Evolutionary conservation across 2,329 filamentous ascomycete species (phyloP).

Genomic region (Chaetomium sp.): DNA sequence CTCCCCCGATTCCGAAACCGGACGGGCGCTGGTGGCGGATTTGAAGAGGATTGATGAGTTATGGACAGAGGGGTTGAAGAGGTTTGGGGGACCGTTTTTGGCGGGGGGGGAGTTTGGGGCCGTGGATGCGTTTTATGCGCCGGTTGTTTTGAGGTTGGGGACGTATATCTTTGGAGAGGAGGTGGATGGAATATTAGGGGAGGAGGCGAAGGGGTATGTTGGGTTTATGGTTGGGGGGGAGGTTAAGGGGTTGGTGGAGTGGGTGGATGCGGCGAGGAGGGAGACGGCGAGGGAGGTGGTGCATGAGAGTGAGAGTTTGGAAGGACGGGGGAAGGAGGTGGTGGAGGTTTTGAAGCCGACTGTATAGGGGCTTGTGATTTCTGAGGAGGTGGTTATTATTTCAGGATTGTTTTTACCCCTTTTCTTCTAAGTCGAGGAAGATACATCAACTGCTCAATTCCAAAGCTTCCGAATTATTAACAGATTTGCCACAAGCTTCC

Average conservation of each 20-base stretch:
- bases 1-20: slow-evolving; percentile 14
- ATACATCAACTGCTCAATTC: too few species aligned
- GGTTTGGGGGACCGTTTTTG: slow-evolving; percentile 38
- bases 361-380: too few species aligned
- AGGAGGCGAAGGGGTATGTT: slow-evolving; percentile 29
- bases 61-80: slow-evolving; percentile 33
- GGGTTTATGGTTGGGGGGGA: slow-evolving; percentile 26
- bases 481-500: too few species aligned
- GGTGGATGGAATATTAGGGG: slow-evolving; percentile 24
- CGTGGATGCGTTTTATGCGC: slow-evolving; percentile 38
- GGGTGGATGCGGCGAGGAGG: slow-evolving; percentile 33
- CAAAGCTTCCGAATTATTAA: too few species aligned
- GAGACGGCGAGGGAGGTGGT: slow-evolving; percentile 34
- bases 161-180: slow-evolving; percentile 29
- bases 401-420: too few species aligned
- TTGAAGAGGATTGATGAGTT: slow-evolving; percentile 32
- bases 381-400: too few species aligned
- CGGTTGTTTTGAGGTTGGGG: slow-evolving; percentile 34
- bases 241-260: slow-evolving; percentile 32
- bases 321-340: slow-evolving; percentile 25
- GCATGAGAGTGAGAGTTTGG: slow-evolving; percentile 33
- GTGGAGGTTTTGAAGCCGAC: slow-evolving; percentile 17
- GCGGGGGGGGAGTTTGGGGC: slow-evolving; percentile 33
- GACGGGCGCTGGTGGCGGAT: slow-evolving; percentile 27
- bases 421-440: background rate